These are phyloP conservation scores for Aspergillus steynii DNA, from an alignment of 495 filamentous ascomycete genomes.

Conservation along the genomic window DNA sequence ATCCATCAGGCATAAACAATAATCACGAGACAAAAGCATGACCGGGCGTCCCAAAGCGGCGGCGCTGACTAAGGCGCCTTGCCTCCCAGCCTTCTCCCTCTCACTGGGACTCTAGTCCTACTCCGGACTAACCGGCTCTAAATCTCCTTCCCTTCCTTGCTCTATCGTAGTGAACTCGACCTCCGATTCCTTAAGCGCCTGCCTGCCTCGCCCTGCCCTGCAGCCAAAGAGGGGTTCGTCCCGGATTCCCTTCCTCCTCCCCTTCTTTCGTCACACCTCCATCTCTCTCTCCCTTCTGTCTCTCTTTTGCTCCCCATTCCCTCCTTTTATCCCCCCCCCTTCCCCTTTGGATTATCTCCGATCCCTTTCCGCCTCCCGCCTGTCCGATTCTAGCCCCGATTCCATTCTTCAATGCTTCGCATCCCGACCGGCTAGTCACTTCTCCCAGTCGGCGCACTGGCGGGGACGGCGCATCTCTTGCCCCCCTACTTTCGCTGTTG, in stretches of 20 bases:
- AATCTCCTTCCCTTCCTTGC: background rate
- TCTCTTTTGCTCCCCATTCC: constrained; percentile 3
- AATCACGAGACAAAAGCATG: background rate
- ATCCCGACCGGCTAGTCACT: constrained; percentile 16
- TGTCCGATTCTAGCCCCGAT: constrained; percentile 7
- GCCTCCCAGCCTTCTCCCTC: background rate
- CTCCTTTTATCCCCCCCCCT: constrained; percentile 7
- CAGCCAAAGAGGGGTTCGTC: constrained; percentile 12
- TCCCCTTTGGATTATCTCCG: constrained; percentile 9
- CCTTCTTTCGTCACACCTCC: constrained; percentile 10
- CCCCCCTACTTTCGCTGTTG: constrained; percentile 8
- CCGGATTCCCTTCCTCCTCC: constrained; percentile 3
- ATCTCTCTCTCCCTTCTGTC: constrained; percentile 6
- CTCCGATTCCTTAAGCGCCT: background rate
- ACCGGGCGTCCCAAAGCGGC: background rate
- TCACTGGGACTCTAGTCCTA: too few relatives aligned
- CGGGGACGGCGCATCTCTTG: constrained; percentile 17
- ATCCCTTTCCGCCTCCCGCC: constrained; percentile 5
- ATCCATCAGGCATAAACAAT: too few relatives aligned
- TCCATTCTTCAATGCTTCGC: constrained; percentile 20
- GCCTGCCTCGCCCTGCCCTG: background rate
- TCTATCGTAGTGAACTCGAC: background rate
- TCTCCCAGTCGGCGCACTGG: constrained; percentile 23
- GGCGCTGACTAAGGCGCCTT: background rate
- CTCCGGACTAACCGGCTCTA: too few relatives aligned